These are phyloP conservation scores for Talaromyces islandicus DNA, from an alignment of 2,329 filamentous ascomycete genomes.

Conservation along the genomic window DNA sequence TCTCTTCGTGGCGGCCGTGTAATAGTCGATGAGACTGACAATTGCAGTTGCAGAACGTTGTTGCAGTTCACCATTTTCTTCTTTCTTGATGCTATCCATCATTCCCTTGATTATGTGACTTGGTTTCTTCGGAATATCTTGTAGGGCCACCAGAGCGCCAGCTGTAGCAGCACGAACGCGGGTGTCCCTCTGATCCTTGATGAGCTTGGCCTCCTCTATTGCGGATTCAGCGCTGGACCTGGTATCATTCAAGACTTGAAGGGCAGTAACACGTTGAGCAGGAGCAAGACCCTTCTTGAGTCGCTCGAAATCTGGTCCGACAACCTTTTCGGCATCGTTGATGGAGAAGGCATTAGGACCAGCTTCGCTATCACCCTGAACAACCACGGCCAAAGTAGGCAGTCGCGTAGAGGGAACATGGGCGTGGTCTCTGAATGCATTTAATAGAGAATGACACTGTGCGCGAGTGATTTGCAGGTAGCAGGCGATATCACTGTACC, in stretches of 20 bases:
- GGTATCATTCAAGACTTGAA: constrained; percentile 72
- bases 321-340: constrained; percentile 77
- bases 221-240: constrained; percentile 63
- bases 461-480: constrained; percentile 84
- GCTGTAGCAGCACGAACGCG: constrained; percentile 82
- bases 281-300: constrained; percentile 85
- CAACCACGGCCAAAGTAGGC: constrained; percentile 78
- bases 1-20: constrained; percentile 71
- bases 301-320: constrained; percentile 77
- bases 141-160: constrained; percentile 81
- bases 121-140: constrained; percentile 84
- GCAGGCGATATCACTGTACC: constrained; percentile 85
- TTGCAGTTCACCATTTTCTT: constrained; percentile 86
- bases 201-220: constrained; percentile 70
- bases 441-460: constrained; percentile 83
- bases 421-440: constrained; percentile 85
- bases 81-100: constrained; percentile 96
- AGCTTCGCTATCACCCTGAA: constrained; percentile 87
- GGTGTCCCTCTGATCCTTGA: constrained; percentile 77
- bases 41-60: constrained; percentile 79
- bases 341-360: constrained; percentile 91
- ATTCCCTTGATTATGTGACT: constrained; percentile 89
- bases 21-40: constrained; percentile 76
- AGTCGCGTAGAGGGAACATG: constrained; percentile 71
- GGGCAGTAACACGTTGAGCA: constrained; percentile 77